Evolutionary conservation across 805 yeast genomes (phyloP).

Genomic region (Hanseniaspora osmophila): DNA sequence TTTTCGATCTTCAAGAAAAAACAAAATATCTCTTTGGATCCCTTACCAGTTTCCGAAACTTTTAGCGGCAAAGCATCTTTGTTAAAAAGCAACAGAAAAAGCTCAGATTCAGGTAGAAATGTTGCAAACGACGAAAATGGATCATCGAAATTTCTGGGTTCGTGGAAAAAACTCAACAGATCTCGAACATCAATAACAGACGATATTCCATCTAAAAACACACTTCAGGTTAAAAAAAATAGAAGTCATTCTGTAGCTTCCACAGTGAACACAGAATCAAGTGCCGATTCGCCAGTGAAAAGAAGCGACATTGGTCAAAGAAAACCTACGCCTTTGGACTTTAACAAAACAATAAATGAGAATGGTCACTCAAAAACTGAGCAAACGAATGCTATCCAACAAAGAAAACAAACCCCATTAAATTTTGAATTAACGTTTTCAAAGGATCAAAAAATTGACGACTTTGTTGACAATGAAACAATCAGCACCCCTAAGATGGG

Average conservation of each 20-base stretch:
- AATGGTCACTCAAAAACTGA: too few species aligned
- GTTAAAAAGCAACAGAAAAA: background rate
- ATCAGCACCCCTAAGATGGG: constrained; percentile 16
- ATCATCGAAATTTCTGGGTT: background rate
- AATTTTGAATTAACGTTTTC: background rate
- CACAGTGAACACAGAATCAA: background rate
- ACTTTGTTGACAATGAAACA: background rate
- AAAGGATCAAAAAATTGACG: too few species aligned
- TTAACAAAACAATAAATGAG: background rate
- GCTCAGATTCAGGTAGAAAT: too few species aligned
- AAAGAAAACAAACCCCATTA: background rate
- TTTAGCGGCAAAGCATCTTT: constrained; percentile 1
- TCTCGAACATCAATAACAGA: background rate
- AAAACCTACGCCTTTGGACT: background rate
- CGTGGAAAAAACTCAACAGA: background rate
- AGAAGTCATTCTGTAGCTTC: background rate
- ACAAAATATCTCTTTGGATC: background rate
- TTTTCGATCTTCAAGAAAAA: constrained; percentile 7
- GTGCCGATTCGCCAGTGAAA: background rate
- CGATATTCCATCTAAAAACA: background rate
- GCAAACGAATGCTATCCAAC: too few species aligned
- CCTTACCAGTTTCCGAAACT: constrained; percentile 4
- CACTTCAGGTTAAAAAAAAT: background rate
- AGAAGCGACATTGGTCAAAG: constrained; percentile 4
- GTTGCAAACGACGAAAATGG: too few species aligned